These are phyloP conservation scores for Tolypocladium sp. DNA, from an alignment of 2,329 filamentous ascomycete species.

Conservation along the genomic window DNA sequence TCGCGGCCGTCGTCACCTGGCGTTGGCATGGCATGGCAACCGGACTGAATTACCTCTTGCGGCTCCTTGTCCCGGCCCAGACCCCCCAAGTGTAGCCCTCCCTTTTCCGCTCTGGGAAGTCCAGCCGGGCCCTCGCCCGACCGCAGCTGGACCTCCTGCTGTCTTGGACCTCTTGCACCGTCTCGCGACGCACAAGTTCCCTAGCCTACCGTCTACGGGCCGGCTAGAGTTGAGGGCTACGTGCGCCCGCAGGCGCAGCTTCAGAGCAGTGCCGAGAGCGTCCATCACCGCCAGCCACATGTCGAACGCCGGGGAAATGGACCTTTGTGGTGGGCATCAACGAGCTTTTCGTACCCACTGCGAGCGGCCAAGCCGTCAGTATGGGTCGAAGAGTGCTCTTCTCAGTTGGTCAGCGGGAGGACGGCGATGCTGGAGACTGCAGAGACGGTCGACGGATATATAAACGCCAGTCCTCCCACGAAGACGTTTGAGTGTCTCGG, in stretches of 20 bases:
- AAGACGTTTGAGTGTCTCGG: not conserved
- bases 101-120: not conserved
- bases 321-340: not conserved
- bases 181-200: not conserved
- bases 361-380: not conserved
- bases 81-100: not conserved
- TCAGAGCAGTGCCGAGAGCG: not conserved
- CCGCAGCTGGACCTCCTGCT: too few relatives aligned
- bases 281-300: not conserved
- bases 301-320: not conserved
- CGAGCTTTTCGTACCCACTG: not conserved
- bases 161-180: not conserved
- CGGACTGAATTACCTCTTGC: constrained; percentile 7
- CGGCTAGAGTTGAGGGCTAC: not conserved
- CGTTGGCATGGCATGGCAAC: constrained; percentile 19
- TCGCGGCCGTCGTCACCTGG: not conserved
- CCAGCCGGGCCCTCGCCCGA: not conserved
- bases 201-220: not conserved
- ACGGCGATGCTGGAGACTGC: not conserved
- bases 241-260: not conserved
- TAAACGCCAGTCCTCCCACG: not conserved
- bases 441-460: not conserved
- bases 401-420: not conserved
- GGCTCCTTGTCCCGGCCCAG: not conserved
- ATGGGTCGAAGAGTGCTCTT: not conserved